A percentile compares a stretch with the other conserved stretches of the same genome.
Conservation (phyloP, 345 rosid genomes). For the Durio zibethinus region DNA sequence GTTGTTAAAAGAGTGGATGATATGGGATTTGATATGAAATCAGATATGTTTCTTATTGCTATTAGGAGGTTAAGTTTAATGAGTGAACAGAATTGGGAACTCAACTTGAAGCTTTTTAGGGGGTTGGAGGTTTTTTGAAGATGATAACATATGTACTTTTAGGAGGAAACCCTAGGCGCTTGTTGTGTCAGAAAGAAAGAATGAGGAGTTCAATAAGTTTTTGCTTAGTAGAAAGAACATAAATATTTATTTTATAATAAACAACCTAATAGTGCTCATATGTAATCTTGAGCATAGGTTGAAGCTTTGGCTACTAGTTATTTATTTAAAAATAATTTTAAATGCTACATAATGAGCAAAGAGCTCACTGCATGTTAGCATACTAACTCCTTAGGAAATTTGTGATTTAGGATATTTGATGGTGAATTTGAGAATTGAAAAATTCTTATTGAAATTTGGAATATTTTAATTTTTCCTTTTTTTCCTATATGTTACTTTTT, state of each 20-base stretch:
- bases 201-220: slow-evolving; percentile 12
- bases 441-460: too few relatives aligned
- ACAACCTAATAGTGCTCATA: slow-evolving; percentile 21
- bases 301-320: slow-evolving; percentile 26
- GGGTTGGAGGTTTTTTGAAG: slow-evolving; percentile 32
- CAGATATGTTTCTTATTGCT: slow-evolving; percentile 27
- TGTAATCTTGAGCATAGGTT: slow-evolving; percentile 28
- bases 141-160: slow-evolving; percentile 20
- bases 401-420: too few relatives aligned
- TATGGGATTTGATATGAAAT: slow-evolving; percentile 28
- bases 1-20: slow-evolving; percentile 30
- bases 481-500: too few relatives aligned
- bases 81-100: slow-evolving; percentile 32
- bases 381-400: too few relatives aligned
- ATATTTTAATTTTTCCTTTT: too few relatives aligned
- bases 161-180: slow-evolving; percentile 33
- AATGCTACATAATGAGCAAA: too few relatives aligned
- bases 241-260: slow-evolving; percentile 22
- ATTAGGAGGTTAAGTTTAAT: slow-evolving; percentile 27
- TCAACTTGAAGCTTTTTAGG: slow-evolving; percentile 27
- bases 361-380: too few relatives aligned
- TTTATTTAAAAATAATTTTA: too few relatives aligned
- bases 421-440: too few relatives aligned
- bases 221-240: slow-evolving; percentile 2
- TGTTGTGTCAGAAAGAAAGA: slow-evolving; percentile 28